Base-by-base conservation (phyloP, 176 grass and related monocot species). In the Oryza brachyantha region DNA sequence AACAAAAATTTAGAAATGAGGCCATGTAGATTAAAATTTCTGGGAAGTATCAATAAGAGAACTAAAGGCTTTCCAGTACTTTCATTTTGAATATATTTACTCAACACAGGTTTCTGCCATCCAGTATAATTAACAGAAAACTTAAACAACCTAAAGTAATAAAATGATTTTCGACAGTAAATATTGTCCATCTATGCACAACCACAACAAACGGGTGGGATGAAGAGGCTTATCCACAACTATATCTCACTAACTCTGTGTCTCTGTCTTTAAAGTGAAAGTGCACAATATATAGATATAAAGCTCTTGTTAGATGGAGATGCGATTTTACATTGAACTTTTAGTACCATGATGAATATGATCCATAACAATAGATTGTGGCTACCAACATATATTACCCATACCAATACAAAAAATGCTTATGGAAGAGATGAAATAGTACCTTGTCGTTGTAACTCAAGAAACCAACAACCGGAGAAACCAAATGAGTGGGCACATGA, bases 381-480 rank as follows among this genome's bases (percentile, higher is more conserved):
- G 25, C 16, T 29, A 29, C 40, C 27, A 70, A 70, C 13, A 3
- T 9, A 8, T 48, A 43, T 22, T 14, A 6, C 8, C 25, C 0
- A 1, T 48, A 48, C 45, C 26, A 29, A 45, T 43, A 29, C 41
- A 72, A 72, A 72, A 10, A 52, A 43, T 70, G 16, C 8, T 48
- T 72, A 66, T 16, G 38, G 40, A 31, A 50, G 24, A 28, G 70
- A 22, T 43, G 29, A 59, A 73, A 16, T 8, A 45, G 41, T 86
- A 86, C 88, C 88, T 85, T 43, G 38, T 64, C 38, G 31, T 74
- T 90, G 74, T 90, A 90, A 42, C 61, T 69, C 40, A 77, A 75
- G 6, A 90, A 38, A 57, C 88, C 79, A 27, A 86, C 48, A 79
- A 90, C 62, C 10, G 73, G 83, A 70, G 39, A 86, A 69, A 79